Evolutionary conservation across 192 early-diverging fungal species (phyloP).

Genomic region (Obelidium mucronatum): DNA sequence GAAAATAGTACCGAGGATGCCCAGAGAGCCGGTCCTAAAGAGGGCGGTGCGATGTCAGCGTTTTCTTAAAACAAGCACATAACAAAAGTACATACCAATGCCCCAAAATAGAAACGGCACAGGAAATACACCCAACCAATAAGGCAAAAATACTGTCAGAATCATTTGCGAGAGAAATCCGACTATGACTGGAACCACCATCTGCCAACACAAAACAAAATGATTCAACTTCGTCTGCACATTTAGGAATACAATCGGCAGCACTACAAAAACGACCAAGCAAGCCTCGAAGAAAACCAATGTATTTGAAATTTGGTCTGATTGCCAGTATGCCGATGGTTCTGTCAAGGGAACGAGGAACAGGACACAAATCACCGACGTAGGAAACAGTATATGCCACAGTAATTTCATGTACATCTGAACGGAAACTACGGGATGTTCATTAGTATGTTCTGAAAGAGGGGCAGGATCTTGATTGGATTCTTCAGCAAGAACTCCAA

Average conservation of each 20-base stretch:
- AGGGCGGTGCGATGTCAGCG: background rate
- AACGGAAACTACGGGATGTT: background rate
- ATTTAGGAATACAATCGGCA: background rate
- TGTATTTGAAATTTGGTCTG: background rate
- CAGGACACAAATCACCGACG: background rate
- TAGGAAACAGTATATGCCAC: background rate
- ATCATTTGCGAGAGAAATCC: background rate
- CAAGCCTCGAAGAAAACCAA: background rate
- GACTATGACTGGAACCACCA: background rate
- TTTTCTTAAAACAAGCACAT: background rate
- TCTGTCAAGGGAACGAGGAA: background rate
- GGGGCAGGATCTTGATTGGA: background rate
- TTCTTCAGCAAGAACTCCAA: background rate
- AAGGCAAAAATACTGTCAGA: background rate
- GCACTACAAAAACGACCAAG: background rate
- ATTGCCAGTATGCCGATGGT: background rate
- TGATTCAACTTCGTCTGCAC: background rate
- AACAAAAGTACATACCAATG: background rate
- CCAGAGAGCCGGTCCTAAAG: background rate
- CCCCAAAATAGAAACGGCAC: constrained; percentile 5
- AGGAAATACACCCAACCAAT: background rate
- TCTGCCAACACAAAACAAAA: background rate
- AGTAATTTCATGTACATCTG: background rate
- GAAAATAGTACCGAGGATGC: background rate
- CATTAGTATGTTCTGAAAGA: no score